phyloP scores from a whole-genome alignment of 2,329 filamentous ascomycete species.

The Lachnellula occidentalis region DNA sequence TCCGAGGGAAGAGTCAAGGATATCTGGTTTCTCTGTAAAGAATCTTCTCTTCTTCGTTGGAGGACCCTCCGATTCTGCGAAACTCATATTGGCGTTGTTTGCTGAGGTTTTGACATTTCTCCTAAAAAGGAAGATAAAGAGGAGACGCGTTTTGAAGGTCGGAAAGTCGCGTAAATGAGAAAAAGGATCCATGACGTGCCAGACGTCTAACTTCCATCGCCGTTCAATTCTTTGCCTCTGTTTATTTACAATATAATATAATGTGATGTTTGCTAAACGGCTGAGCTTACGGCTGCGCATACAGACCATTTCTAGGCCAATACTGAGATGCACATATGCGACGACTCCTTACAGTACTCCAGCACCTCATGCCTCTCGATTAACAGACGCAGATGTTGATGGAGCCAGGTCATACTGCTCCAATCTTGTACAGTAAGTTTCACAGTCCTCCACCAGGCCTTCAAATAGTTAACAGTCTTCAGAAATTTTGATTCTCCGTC shows the following conservation, averaged over 20 bases:
- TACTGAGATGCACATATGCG: slow-evolving; percentile 24
- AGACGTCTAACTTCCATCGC: slow-evolving; percentile 6
- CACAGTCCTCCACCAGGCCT: background rate
- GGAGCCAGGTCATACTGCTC: slow-evolving; percentile 32
- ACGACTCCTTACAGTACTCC: slow-evolving; percentile 30
- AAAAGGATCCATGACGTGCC: slow-evolving; percentile 13
- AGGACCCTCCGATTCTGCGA: slow-evolving; percentile 36
- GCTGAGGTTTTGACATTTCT: slow-evolving; percentile 7
- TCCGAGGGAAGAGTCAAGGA: slow-evolving; percentile 17
- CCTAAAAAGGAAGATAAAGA: background rate
- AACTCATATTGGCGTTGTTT: slow-evolving; percentile 30
- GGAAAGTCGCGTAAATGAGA: slow-evolving; percentile 11
- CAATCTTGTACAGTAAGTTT: slow-evolving; percentile 29
- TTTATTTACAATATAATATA: slow-evolving; percentile 8
- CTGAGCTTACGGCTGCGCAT: slow-evolving; percentile 21
- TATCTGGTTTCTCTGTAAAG: slow-evolving; percentile 35
- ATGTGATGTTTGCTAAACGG: slow-evolving; percentile 26
- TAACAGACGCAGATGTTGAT: slow-evolving; percentile 30
- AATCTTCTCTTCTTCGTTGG: slow-evolving; percentile 44
- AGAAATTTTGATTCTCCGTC: slow-evolving; percentile 88
- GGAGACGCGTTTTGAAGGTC: slow-evolving; percentile 22
- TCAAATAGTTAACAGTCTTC: slow-evolving; percentile 14
- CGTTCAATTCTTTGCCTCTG: slow-evolving; percentile 1
- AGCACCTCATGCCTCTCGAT: slow-evolving; percentile 27
- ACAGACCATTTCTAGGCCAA: slow-evolving; percentile 6